Base-by-base conservation (phyloP, 176 grass and related monocot species). In the Carex kokanica region DNA sequence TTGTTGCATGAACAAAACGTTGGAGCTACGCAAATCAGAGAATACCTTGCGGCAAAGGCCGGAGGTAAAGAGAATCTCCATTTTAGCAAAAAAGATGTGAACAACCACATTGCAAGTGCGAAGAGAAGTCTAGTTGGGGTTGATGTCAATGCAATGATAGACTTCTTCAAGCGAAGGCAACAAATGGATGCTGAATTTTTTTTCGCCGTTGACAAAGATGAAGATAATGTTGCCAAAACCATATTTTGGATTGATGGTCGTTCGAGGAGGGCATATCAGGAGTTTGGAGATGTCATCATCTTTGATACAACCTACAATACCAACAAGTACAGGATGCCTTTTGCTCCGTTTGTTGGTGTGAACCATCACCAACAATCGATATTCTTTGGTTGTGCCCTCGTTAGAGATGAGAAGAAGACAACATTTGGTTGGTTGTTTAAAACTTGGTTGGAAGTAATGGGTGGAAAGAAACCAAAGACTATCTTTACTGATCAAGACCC, bases 291-390 rank as follows among this genome's bases (percentile, higher is more conserved):
- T 49, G 64, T 38, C 0, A 9, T 86, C 0, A 23, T 41, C 20
- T 89, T 89, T 13, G 24, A 84, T 14, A 90, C 40, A 12, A 86
- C 18, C 0, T 90, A 55, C 17, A 20, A 8, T 0, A 77, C 56
- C 0, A 81, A 85, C 0, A 64, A 14, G 0, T 85, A 81, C 0
- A 32, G 24, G 1, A 90, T 81, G 85, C 5, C 5, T 0, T 77
- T 57, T 24, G 64, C 64, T 0, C 81, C 14, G 0, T 64, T 87
- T 25, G 53, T 80, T 10, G 80, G 80, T 0, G 29, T 81, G 5
- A 73, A 85, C 10, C 64, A 84, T 55, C 81, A 90, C 2, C 2
- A 43, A 4, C 64, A 74, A 0, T 56, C 38, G 0, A 66, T 87
- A 2, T 3, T 74, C 0, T 63, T 86, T 20, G 31, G 83, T 0